Evolutionary conservation across 2,329 filamentous ascomycete species (phyloP).

Genomic region (Zymoseptoria passerinii): DNA sequence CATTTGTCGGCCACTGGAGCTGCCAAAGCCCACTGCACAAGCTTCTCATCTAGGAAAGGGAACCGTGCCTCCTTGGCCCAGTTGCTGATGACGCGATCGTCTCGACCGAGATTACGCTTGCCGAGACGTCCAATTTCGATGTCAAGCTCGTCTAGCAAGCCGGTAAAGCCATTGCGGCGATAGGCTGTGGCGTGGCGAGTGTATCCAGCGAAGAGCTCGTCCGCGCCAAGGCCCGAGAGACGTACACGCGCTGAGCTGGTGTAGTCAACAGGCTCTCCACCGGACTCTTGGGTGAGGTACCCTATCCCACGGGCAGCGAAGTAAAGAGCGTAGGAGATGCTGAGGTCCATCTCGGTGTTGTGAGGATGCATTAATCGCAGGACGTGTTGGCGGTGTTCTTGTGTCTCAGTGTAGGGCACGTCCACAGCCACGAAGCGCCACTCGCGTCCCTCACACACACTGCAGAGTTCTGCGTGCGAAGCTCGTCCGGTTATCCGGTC

Average conservation of each 20-base stretch:
- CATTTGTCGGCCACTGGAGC: constrained; percentile 77
- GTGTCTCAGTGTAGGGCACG: constrained; percentile 68
- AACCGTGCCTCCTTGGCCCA: constrained; percentile 87
- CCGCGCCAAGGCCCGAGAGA: constrained; percentile 85
- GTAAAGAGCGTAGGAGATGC: constrained; percentile 87
- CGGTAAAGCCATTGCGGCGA: constrained; percentile 56
- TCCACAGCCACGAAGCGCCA: constrained; percentile 88
- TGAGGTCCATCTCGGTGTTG: constrained; percentile 97
- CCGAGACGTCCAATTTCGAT: constrained; percentile 80
- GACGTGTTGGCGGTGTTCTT: constrained; percentile 59
- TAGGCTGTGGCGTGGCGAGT: constrained; percentile 74
- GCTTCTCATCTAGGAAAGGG: constrained; percentile 78
- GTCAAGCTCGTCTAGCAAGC: constrained; percentile 71
- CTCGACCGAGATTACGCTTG: constrained; percentile 87
- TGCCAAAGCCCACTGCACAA: constrained; percentile 72
- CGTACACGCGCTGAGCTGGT: constrained; percentile 70
- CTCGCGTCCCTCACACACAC: constrained; percentile 57
- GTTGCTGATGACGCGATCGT: constrained; percentile 82
- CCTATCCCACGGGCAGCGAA: constrained; percentile 72
- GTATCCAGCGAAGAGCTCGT: constrained; percentile 94
- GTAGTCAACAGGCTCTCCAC: constrained; percentile 37
- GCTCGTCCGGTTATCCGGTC: constrained; percentile 80
- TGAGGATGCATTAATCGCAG: constrained; percentile 80
- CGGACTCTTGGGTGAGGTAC: constrained; percentile 16
- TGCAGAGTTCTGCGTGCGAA: constrained; percentile 65